A percentile compares a stretch with the other conserved stretches of the same genome.
Conservation (phyloP, 352 stramenopile species). For the Globisporangium middletonii region DNA sequence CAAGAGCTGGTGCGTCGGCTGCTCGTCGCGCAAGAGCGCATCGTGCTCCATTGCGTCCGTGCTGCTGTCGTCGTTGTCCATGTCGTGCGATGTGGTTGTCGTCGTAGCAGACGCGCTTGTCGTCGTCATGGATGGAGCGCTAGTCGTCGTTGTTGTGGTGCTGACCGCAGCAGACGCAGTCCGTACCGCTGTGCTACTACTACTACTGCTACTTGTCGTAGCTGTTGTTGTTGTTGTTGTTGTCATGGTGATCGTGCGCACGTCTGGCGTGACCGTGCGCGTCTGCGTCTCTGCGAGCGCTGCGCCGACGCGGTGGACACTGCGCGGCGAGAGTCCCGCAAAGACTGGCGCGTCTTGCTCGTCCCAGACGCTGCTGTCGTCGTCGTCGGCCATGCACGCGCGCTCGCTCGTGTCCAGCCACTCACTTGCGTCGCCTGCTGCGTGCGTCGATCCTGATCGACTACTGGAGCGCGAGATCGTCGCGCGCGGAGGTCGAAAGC, state of each 20-base stretch:
- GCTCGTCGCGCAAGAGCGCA: slow-evolving; percentile 4
- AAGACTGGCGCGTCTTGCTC: slow-evolving; percentile 14
- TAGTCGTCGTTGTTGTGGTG: background rate
- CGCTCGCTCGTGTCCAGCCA: background rate
- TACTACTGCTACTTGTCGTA: background rate
- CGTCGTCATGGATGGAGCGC: background rate
- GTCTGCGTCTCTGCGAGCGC: slow-evolving; percentile 2
- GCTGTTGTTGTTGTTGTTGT: background rate
- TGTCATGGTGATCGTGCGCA: slow-evolving; percentile 4
- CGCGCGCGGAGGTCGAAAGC: no score
- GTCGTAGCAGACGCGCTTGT: background rate
- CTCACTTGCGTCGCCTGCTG: background rate
- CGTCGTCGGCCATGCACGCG: slow-evolving; percentile 4
- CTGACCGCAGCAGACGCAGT: no score
- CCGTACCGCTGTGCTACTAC: no score
- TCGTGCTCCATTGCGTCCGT: slow-evolving; percentile 5
- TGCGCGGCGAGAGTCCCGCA: slow-evolving; percentile 11
- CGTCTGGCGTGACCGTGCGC: slow-evolving; percentile 3
- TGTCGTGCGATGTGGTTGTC: slow-evolving; percentile 3
- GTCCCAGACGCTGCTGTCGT: slow-evolving; percentile 3
- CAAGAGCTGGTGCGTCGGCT: background rate
- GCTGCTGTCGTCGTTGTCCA: background rate
- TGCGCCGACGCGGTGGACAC: slow-evolving; percentile 11
- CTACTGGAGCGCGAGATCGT: no score
- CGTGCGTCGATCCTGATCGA: background rate